Base-by-base conservation (phyloP, 352 stramenopile genomes). In the Peronosclerospora sorghi region DNA sequence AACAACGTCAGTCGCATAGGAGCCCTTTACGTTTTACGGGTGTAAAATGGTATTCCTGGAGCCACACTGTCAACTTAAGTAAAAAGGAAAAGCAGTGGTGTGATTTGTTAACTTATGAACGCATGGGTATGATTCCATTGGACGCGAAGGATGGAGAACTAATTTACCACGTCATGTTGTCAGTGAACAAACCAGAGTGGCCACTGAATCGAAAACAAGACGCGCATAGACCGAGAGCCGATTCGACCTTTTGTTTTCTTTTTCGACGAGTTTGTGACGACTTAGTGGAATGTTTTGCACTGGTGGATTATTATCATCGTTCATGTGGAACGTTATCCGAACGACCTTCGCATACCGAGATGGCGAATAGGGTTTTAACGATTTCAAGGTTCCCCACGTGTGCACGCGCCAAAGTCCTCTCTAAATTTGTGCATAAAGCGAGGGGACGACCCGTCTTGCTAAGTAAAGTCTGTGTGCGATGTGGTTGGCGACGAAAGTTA, bases 101-200 rank as follows among this genome's bases (percentile, higher is more conserved):
- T 18, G 63, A 83, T 30, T 32, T 80, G 45, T 54, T 81, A 28
- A 73, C 68, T 28, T 83, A 76, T 41, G 71, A 83, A 48, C 65
- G 68, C 32, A 80, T 75, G 62, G 71, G 71, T 4, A 43, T 63
- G 41, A 68, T 55, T 8, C 23, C 63, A 13, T 56, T 72, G 5
- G 59, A 65, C 21, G 54, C 71, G 12, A 36, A n/a, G n/a, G n/a
- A n/a, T 0, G 17, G 27, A 9, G 63, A 78, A 37, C 18, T 83
- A 15, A 57, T 54, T 17, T 83, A 83, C 41, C 71, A 80, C 35
- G 48, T 76, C 18, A 41, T 78, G 15, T 49, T 70, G 39, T 67
- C 65, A 28, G 29, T 83, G 27, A 61, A 72, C 36, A 71, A 69
- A 14, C 45, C 54, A 0, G 56, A 76, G 18, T 72, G 61, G 61